phyloP scores from a whole-genome alignment of 345 rosid genomes.

The Aethionema arabicum region DNA sequence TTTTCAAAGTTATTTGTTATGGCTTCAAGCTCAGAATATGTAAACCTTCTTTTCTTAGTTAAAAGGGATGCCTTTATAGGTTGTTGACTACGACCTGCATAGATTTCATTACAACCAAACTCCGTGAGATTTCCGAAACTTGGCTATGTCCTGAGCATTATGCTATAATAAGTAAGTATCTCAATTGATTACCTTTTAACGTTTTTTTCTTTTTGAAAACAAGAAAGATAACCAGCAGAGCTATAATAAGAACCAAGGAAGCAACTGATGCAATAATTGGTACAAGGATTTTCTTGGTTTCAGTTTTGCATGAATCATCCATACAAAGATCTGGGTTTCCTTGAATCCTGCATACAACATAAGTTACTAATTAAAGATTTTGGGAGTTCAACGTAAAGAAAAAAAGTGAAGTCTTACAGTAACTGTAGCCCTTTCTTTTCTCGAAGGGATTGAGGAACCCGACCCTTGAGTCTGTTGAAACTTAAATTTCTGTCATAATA shows the following conservation, averaged over 20 bases:
- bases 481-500: conserved; percentile 38
- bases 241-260: conserved; percentile 20
- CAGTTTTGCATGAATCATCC: conserved; percentile 32
- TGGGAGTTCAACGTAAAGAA: not conserved
- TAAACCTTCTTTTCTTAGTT: conserved; percentile 34
- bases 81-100: not conserved
- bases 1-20: conserved; percentile 40
- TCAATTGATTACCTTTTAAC: not conserved
- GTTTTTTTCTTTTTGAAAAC: conserved; percentile 22
- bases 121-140: not conserved
- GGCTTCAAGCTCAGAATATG: conserved; percentile 34
- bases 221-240: conserved; percentile 16
- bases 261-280: conserved; percentile 33
- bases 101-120: not conserved
- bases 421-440: conserved; percentile 29
- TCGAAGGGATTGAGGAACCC: conserved; percentile 39
- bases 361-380: not conserved
- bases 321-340: conserved; percentile 42
- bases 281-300: conserved; percentile 24
- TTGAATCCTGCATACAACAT: conserved; percentile 20
- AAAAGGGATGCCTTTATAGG: conserved; percentile 22
- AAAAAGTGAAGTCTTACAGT: conserved; percentile 19
- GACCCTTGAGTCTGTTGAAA: conserved; percentile 42
- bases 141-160: too few relatives aligned
- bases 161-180: not conserved